These are phyloP conservation scores for Argentina anserina DNA, from an alignment of 306 rosid species.

Conservation along the genomic window DNA sequence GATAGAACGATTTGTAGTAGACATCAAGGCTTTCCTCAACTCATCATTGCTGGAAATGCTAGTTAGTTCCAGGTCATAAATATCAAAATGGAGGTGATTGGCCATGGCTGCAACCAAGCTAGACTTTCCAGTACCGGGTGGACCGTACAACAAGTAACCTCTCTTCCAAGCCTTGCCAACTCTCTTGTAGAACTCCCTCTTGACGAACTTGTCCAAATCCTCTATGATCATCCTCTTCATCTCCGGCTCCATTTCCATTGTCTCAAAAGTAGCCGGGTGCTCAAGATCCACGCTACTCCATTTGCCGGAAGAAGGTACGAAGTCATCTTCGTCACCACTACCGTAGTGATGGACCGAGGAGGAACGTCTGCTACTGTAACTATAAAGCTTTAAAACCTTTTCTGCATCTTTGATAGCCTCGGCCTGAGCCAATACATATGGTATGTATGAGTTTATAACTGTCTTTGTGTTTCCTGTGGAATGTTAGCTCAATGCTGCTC, in stretches of 20 bases:
- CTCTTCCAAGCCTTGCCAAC: conserved; percentile 49
- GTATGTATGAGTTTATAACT: conserved; percentile 25
- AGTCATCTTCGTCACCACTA: background rate
- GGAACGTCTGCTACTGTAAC: background rate
- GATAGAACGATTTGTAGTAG: conserved; percentile 4
- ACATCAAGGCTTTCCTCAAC: conserved; percentile 23
- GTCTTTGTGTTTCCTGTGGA: conserved; percentile 30
- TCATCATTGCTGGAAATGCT: conserved; percentile 26
- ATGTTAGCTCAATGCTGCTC: conserved; percentile 20
- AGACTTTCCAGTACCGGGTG: conserved; percentile 33
- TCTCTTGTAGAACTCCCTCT: conserved; percentile 16
- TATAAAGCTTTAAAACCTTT: conserved; percentile 26
- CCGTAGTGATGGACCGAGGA: background rate
- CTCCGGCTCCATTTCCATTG: conserved; percentile 19
- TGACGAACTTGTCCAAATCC: background rate
- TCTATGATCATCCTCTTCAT: background rate
- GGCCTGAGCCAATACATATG: conserved; percentile 22
- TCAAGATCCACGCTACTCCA: conserved; percentile 39
- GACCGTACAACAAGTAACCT: conserved; percentile 42
- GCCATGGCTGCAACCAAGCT: conserved; percentile 38
- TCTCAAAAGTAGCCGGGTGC: conserved; percentile 39
- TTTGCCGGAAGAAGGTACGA: background rate
- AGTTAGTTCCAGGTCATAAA: conserved; percentile 36
- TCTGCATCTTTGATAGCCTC: conserved; percentile 8
- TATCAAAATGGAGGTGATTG: conserved; percentile 33